Evolutionary conservation across 371 early-diverging fungal genomes (phyloP), one percentile per base, ranked within the genome.

Genomic region (Quaeritorhiza haematococci): DNA sequence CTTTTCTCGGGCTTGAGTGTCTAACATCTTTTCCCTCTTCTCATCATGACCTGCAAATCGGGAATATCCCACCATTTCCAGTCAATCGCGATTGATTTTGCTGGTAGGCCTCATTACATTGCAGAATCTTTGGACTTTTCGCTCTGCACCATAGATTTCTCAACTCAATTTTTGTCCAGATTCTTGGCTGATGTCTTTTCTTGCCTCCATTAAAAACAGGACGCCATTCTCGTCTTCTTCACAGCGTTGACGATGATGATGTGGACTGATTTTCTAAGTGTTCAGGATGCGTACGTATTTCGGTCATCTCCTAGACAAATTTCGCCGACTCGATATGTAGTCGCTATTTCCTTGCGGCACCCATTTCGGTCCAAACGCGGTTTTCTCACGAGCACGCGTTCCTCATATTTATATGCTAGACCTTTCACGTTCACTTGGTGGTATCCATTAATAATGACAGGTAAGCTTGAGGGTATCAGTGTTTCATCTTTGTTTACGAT

Each of bases 201-300:
- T 27, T n/a, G n/a, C n/a, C n/a, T n/a, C n/a, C n/a, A n/a, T n/a
- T n/a, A n/a, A n/a, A n/a, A n/a, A 5, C 24, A 63, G 59, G 98
- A 98, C 66, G 85, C 89, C 33, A 88, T 91, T 70, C 77, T 98
- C 48, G 68, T 96, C 23, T 91, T 97, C 64, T 96, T 90, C 63
- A 90, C 67, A 8, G 77, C 59, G 3, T 46, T 73, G 29, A 61
- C 72, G 3, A 61, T 56, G 1, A 64, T 70, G 67, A 61, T 66
- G 58, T 76, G 71, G 71, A 64, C 71, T 3, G 70, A 70, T 26
- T 76, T 76, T 44, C 46, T 70, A 50, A 54, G 61, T 15, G 52
- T 53, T 27, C 69, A 70, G 49, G 55, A 64, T 42, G 41, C 41
- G 71, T 69, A 59, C 10, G 64, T 52, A 2, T 3, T 4, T 33